These are phyloP conservation scores for Cyberlindnera lachancei DNA, from an alignment of 805 yeast genomes.

Conservation along the genomic window DNA sequence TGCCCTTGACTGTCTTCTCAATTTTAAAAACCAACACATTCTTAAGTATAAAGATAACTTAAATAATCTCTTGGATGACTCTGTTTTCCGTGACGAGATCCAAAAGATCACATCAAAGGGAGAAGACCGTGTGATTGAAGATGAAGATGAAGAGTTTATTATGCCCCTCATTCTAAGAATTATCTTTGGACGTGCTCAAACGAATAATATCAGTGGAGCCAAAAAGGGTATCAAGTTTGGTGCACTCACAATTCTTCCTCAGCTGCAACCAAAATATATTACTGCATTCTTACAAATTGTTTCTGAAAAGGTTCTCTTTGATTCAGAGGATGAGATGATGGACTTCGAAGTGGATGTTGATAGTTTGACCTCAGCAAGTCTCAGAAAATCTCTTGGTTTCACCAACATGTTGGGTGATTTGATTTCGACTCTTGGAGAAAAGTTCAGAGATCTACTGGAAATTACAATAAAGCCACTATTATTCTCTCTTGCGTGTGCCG, in stretches of 20 bases:
- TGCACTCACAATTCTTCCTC: conserved; percentile 56
- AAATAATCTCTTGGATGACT: conserved; percentile 70
- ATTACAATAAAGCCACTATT: conserved; percentile 29
- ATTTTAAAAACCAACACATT: conserved; percentile 51
- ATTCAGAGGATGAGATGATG: conserved; percentile 11
- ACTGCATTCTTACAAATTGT: conserved; percentile 56
- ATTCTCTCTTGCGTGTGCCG: conserved; percentile 42
- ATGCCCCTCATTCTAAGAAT: conserved; percentile 73
- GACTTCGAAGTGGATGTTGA: conserved; percentile 12
- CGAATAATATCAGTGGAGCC: conserved; percentile 56
- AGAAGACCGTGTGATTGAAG: conserved; percentile 48
- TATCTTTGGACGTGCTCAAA: conserved; percentile 80
- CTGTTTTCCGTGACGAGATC: conserved; percentile 79
- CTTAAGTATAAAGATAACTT: conserved; percentile 69
- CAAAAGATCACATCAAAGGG: conserved; percentile 49
- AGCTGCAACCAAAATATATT: conserved; percentile 44
- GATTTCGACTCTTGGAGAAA: conserved; percentile 51
- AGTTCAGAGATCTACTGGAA: conserved; percentile 38
- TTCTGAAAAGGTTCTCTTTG: conserved; percentile 39
- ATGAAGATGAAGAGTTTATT: conserved; percentile 47
- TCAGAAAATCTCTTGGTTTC: conserved; percentile 58
- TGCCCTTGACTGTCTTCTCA: conserved; percentile 63
- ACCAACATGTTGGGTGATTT: conserved; percentile 52
- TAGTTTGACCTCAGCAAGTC: conserved; percentile 23
- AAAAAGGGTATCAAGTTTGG: conserved; percentile 69